These are phyloP conservation scores for Isochrysis galbana DNA, from an alignment of 78 protist species.

Conservation along the genomic window DNA sequence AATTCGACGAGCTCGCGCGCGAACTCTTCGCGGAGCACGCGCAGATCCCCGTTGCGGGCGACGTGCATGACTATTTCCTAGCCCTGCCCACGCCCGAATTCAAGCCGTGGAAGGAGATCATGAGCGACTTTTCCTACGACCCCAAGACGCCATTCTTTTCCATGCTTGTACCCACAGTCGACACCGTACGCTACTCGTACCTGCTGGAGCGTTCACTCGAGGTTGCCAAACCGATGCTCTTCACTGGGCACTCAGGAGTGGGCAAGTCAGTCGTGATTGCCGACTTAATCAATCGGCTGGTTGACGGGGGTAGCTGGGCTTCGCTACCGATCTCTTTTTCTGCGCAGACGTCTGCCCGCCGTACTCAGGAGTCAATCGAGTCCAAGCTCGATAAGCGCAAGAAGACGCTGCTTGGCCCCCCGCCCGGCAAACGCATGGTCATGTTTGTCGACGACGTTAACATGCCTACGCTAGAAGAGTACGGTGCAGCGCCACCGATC, in stretches of 20 bases:
- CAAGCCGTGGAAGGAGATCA: neutral
- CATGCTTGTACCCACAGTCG: slow-evolving; percentile 64
- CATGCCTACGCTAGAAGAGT: slow-evolving; percentile 72
- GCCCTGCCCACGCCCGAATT: neutral
- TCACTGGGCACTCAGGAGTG: slow-evolving; percentile 76
- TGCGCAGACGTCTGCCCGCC: slow-evolving; percentile 58
- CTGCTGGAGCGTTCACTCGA: slow-evolving; percentile 3
- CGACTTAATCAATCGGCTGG: neutral
- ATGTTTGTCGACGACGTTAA: slow-evolving; percentile 83
- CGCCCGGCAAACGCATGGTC: slow-evolving; percentile 60
- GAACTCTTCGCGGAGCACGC: slow-evolving; percentile 9
- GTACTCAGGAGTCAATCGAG: slow-evolving; percentile 61
- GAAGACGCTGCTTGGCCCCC: slow-evolving; percentile 61
- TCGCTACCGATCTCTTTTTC: slow-evolving; percentile 43
- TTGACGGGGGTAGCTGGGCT: neutral
- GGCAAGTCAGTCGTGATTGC: slow-evolving; percentile 74
- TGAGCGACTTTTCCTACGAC: slow-evolving; percentile 37
- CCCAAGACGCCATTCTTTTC: slow-evolving; percentile 43
- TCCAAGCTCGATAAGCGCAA: slow-evolving; percentile 39
- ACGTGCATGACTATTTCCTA: neutral
- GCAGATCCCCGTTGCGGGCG: neutral
- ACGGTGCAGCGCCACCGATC: slow-evolving; percentile 85
- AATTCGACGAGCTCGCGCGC: slow-evolving; percentile 49
- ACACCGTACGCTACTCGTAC: slow-evolving; percentile 47
- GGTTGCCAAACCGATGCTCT: slow-evolving; percentile 39